Percentiles rank a stretch among this genome's conserved stretches.
phyloP scores from a whole-genome alignment of 345 rosid genomes.

The Pseudoturritis turrita region DNA sequence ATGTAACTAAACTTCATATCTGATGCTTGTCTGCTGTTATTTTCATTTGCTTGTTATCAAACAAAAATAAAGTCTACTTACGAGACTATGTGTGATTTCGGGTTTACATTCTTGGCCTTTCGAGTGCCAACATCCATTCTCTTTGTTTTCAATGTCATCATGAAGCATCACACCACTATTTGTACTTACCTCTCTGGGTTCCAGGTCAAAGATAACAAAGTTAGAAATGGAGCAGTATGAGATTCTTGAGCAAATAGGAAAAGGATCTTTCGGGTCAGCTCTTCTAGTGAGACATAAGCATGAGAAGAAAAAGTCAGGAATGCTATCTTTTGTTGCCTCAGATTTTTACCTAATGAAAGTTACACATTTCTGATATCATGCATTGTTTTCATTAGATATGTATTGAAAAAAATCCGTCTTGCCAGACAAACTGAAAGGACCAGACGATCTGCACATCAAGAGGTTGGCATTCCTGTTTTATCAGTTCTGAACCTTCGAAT shows the following conservation, averaged over 20 bases:
- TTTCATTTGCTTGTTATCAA: neutral
- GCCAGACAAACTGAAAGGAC: slow-evolving; percentile 91
- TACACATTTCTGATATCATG: neutral
- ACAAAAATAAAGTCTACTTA: neutral
- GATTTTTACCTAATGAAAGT: neutral
- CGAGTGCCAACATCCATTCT: neutral
- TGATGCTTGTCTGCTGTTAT: neutral
- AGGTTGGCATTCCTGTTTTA: slow-evolving; percentile 37
- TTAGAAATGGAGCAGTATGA: slow-evolving; percentile 74
- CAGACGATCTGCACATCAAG: slow-evolving; percentile 91
- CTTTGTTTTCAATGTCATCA: neutral
- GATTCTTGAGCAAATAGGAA: slow-evolving; percentile 81
- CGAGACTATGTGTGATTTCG: neutral
- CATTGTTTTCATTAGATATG: slow-evolving; percentile 47
- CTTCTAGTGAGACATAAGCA: slow-evolving; percentile 87
- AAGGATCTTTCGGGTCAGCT: slow-evolving; percentile 90
- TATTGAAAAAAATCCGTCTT: slow-evolving; percentile 87
- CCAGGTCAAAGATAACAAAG: neutral
- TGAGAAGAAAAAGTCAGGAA: slow-evolving; percentile 69
- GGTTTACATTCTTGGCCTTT: neutral
- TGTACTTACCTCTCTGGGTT: neutral
- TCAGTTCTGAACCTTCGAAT: neutral
- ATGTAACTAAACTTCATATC: neutral
- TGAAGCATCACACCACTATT: neutral
- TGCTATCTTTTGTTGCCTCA: neutral